Percentiles rank a stretch among this genome's conserved stretches.
Conservation (phyloP, 225 moss, liverwort and hornwort species). For the Pleurozium schreberi region DNA sequence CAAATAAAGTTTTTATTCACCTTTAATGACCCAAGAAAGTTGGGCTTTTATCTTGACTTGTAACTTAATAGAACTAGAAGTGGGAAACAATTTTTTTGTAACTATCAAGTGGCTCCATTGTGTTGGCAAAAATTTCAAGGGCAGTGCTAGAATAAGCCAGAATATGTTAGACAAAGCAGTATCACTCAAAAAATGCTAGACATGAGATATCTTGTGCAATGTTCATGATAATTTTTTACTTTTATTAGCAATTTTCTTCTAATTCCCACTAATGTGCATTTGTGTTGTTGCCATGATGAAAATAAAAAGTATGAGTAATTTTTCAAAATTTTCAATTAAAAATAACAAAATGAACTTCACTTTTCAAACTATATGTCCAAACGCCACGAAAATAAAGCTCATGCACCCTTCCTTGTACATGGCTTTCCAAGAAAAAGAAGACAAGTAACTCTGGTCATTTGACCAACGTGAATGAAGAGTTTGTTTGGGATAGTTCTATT, state of each 20-base stretch:
- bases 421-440: no score
- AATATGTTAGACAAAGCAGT: neutral
- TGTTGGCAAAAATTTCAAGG: neutral
- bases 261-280: neutral
- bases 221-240: neutral
- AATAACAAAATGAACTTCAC: neutral
- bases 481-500: no score
- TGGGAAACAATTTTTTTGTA: neutral
- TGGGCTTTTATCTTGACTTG: neutral
- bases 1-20: neutral
- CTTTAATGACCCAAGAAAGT: neutral
- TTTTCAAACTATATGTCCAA: neutral
- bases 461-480: no score
- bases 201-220: rapidly evolving
- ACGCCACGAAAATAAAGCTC: neutral
- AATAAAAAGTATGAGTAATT: neutral
- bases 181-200: neutral
- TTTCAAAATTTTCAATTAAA: neutral
- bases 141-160: rapidly evolving
- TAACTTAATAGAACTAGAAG: neutral
- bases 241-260: neutral
- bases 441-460: no score
- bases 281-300: rapidly evolving
- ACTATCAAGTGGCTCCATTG: neutral
- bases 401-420: no score